Evolutionary conservation across 2,329 filamentous ascomycete genomes (phyloP).

Genomic region (Arachnomyces sp.): DNA sequence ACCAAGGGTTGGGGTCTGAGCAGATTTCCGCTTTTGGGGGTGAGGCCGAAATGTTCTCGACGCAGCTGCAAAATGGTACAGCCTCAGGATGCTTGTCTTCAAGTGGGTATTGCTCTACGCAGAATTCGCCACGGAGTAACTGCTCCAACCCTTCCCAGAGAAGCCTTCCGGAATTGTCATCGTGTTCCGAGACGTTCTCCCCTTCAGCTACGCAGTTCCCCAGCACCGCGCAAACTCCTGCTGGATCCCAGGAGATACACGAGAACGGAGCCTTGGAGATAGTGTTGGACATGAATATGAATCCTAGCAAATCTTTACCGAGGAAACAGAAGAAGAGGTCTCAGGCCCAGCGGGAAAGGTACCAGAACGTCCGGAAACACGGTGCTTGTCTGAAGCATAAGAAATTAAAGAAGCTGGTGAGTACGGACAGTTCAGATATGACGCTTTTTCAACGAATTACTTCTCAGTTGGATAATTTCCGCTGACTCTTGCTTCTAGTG

Average conservation of each 20-base stretch:
- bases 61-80: too few relatives aligned
- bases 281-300: conserved; percentile 37
- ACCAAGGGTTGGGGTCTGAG: conserved; percentile 11
- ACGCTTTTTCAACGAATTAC: too few relatives aligned
- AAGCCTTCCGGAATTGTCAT: too few relatives aligned
- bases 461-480: too few relatives aligned
- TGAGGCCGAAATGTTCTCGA: too few relatives aligned
- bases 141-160: too few relatives aligned
- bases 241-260: too few relatives aligned
- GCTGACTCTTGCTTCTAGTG: conserved; percentile 22
- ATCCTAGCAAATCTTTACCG: conserved; percentile 32
- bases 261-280: conserved; percentile 25
- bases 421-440: too few relatives aligned
- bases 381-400: conserved; percentile 37
- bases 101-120: too few relatives aligned
- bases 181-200: conserved; percentile 5
- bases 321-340: conserved; percentile 36
- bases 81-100: too few relatives aligned
- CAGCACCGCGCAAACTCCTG: background rate
- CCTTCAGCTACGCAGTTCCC: conserved; percentile 13
- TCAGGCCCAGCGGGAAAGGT: conserved; percentile 34
- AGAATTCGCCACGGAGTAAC: too few relatives aligned
- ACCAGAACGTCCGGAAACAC: conserved; percentile 35
- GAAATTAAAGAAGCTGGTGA: conserved; percentile 36
- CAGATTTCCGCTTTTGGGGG: too few relatives aligned